A percentile compares a stretch with the other conserved stretches of the same genome.
Conservation (phyloP, 805 yeast genomes). For the Candida takata region DNA sequence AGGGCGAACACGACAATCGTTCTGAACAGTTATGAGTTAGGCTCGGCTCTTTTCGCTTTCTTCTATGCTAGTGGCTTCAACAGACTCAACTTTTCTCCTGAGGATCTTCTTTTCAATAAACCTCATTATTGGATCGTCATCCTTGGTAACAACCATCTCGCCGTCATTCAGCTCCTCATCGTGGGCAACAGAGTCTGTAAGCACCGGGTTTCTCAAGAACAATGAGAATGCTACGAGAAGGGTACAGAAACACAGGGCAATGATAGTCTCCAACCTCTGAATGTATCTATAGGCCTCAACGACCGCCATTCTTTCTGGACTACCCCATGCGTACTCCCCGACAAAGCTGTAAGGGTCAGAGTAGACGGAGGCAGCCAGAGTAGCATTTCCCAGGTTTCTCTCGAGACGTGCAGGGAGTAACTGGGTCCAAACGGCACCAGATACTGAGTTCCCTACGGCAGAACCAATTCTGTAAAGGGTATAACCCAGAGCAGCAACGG, state of each 20-base stretch:
- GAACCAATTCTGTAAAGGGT: slow-evolving; percentile 57
- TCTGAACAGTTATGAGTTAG: too few relatives aligned
- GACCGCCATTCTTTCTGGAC: slow-evolving; percentile 51
- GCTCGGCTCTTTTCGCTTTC: too few relatives aligned
- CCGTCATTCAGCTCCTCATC: slow-evolving; percentile 18
- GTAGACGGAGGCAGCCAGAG: slow-evolving; percentile 41
- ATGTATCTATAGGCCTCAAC: slow-evolving; percentile 52
- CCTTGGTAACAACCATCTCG: slow-evolving; percentile 14
- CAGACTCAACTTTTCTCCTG: slow-evolving; percentile 1
- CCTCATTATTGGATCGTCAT: slow-evolving; percentile 15
- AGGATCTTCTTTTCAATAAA: slow-evolving; percentile 10
- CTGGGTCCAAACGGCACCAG: slow-evolving; percentile 74
- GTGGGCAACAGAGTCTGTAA: slow-evolving; percentile 27
- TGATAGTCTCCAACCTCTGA: slow-evolving; percentile 50
- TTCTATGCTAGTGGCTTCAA: too few relatives aligned
- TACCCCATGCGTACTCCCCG: slow-evolving; percentile 47
- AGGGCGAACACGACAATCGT: too few relatives aligned
- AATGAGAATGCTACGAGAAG: slow-evolving; percentile 40
- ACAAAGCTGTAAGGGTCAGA: slow-evolving; percentile 47
- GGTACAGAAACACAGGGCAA: slow-evolving; percentile 45
- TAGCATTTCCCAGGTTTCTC: slow-evolving; percentile 29
- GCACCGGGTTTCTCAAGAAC: slow-evolving; percentile 45
- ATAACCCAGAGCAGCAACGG: slow-evolving; percentile 50
- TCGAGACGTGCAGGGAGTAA: slow-evolving; percentile 36
- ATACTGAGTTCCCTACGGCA: slow-evolving; percentile 54